Evolutionary conservation across 805 yeast genomes (phyloP), one percentile per base, ranked within the genome.

Genomic region (Lipomyces mesembrius): DNA sequence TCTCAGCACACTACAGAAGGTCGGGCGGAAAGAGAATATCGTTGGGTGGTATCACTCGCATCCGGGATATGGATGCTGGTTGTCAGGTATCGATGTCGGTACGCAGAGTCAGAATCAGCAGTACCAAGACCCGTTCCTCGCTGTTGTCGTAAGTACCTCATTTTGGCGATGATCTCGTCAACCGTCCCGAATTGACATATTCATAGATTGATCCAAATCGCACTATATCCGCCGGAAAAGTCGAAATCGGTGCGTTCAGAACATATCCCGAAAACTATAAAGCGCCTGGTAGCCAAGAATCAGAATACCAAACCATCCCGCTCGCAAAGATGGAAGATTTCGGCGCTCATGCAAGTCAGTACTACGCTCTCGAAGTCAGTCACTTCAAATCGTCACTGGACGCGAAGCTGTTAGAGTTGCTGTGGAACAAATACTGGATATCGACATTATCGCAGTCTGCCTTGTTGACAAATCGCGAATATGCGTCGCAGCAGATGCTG

Each of bases 11-110:
- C 76, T 85, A 68, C 84, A 85, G 74, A 77, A 79, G 32, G 79
- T 83, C 22, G 85, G 85, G 0, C 77, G 84, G n/a, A 67, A 75
- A n/a, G 88, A 90, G 69, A 84, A 90, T 72, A 89, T 94, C 27
- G 91, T 95, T 17, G 99, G 99, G 9, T 94, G 99, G 99, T 94
- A 95, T 78, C 98, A 83, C 77, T 92, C 94, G 4, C 99, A 94
- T 77, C 99, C 99, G 0, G 97, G 97, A 0, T 94, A 92, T 77
- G 98, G 97, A 20, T 93, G 98, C 77, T 94, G 98, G 97, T 78
- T 94, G 56, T 88, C 95, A 63, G 96, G 95, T 3, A 92, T 94
- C 52, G 98, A 94, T 78, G 96, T 95, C 43, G 88, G 90, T 57
- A 94, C 98, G 0, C 98, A 94, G 76, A 75, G 80, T 27, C 83